Evolutionary conservation across 2,329 filamentous ascomycete species (phyloP).

Genomic region (Calonectria hongkongensis): DNA sequence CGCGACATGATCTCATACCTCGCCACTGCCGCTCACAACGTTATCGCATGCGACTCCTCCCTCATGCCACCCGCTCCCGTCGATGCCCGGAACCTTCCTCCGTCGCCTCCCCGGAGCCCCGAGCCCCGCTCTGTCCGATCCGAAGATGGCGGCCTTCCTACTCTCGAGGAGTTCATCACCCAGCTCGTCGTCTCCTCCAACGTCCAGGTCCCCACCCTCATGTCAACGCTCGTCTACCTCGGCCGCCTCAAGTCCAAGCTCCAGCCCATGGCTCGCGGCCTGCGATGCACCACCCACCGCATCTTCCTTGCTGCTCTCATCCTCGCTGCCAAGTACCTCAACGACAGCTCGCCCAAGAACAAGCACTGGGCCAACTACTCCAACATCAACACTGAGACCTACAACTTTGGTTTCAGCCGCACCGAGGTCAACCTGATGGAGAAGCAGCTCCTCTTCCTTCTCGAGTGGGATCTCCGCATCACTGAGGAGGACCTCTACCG

Average conservation of each 20-base stretch:
- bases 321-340: conserved; percentile 95
- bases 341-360: conserved; percentile 99
- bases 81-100: conserved; percentile 60
- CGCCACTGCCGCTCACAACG: conserved; percentile 82
- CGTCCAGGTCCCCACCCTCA: conserved; percentile 96
- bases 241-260: conserved; percentile 88
- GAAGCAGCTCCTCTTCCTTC: conserved; percentile 95
- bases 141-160: conserved; percentile 78
- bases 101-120: conserved; percentile 71
- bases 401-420: conserved; percentile 90
- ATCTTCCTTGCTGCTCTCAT: conserved; percentile 96
- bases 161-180: conserved; percentile 92
- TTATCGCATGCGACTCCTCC: conserved; percentile 85
- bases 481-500: conserved; percentile 88
- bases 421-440: conserved; percentile 99
- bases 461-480: conserved; percentile 96
- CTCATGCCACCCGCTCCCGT: conserved; percentile 69
- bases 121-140: conserved; percentile 68
- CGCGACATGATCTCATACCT: conserved; percentile 87
- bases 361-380: conserved; percentile 99
- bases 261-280: conserved; percentile 95
- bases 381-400: conserved; percentile 78
- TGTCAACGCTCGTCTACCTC: conserved; percentile 97
- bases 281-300: conserved; percentile 96
- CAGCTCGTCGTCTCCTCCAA: conserved; percentile 94